Conservation (phyloP, 345 rosid genomes). For the Iberis pinnata region DNA sequence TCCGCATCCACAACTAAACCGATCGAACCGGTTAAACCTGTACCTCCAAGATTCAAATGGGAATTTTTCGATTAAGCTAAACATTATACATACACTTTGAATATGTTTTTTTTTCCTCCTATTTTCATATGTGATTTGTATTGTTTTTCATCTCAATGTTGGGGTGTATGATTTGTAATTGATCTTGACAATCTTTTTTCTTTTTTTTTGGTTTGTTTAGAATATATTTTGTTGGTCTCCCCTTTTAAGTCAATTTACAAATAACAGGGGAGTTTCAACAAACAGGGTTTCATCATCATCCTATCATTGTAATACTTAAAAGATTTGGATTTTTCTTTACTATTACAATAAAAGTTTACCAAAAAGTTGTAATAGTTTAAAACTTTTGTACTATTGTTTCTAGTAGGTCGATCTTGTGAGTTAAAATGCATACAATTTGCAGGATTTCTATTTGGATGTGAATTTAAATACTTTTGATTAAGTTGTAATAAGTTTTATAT, state of each 20-base stretch:
- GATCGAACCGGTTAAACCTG: slow-evolving; percentile 29
- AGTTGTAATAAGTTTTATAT: no score
- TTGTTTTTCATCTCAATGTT: slow-evolving; percentile 8
- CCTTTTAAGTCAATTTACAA: slow-evolving; percentile 18
- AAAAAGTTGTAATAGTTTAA: neutral
- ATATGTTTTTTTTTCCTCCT: neutral
- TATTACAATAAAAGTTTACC: slow-evolving; percentile 21
- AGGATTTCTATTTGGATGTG: neutral
- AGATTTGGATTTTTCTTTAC: slow-evolving; percentile 22
- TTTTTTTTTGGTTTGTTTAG: slow-evolving; percentile 18
- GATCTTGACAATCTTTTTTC: slow-evolving; percentile 8
- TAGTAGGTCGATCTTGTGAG: neutral
- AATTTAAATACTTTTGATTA: neutral
- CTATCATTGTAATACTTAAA: slow-evolving; percentile 22
- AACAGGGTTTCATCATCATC: slow-evolving; percentile 18
- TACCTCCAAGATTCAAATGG: slow-evolving; percentile 78
- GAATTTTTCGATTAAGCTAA: slow-evolving; percentile 59
- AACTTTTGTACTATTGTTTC: neutral
- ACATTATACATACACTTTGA: slow-evolving; percentile 12
- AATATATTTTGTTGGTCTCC: slow-evolving; percentile 17
- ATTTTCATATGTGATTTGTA: slow-evolving; percentile 13
- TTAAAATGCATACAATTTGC: neutral
- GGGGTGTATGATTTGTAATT: slow-evolving; percentile 24
- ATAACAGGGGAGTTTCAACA: slow-evolving; percentile 26
- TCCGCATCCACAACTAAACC: slow-evolving; percentile 36